Evolutionary conservation across 2,329 filamentous ascomycete species (phyloP).

Genomic region (Pseudogymnoascus sp.): DNA sequence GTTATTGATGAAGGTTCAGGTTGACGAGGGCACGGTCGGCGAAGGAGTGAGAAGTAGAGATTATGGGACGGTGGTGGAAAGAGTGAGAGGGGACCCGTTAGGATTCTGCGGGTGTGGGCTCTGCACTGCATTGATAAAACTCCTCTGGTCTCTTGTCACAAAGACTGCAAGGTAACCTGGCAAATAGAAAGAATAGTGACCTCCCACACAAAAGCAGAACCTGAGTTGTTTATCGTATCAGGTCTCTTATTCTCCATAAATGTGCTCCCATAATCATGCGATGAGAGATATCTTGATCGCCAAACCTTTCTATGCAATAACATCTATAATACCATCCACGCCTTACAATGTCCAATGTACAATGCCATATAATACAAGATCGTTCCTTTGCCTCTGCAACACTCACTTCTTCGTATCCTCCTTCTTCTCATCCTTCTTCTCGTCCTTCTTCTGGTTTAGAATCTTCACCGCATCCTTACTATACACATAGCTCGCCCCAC

Average conservation of each 20-base stretch:
- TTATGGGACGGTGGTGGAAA: background rate
- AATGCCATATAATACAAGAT: slow-evolving; percentile 4
- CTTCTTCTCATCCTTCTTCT: slow-evolving; percentile 10
- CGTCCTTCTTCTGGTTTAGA: slow-evolving; percentile 37
- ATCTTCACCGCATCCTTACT: slow-evolving; percentile 91
- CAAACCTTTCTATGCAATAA: slow-evolving; percentile 4
- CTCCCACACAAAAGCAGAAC: background rate
- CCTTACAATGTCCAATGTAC: background rate
- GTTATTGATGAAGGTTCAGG: background rate
- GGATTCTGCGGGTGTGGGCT: background rate
- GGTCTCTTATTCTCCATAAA: background rate
- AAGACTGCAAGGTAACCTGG: background rate
- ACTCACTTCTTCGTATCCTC: slow-evolving; percentile 1
- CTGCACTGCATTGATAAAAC: background rate
- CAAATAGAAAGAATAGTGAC: background rate
- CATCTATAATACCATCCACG: background rate
- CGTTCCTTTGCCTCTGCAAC: background rate
- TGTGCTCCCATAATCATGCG: background rate
- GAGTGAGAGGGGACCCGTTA: background rate
- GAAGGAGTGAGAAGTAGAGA: background rate
- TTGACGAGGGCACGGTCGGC: background rate
- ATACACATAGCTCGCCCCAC: slow-evolving; percentile 84
- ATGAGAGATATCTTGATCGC: background rate
- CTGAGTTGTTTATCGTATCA: background rate
- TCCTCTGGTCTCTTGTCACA: background rate